Evolutionary conservation across 306 rosid species (phyloP).

Genomic region (Lablab purpureus): DNA sequence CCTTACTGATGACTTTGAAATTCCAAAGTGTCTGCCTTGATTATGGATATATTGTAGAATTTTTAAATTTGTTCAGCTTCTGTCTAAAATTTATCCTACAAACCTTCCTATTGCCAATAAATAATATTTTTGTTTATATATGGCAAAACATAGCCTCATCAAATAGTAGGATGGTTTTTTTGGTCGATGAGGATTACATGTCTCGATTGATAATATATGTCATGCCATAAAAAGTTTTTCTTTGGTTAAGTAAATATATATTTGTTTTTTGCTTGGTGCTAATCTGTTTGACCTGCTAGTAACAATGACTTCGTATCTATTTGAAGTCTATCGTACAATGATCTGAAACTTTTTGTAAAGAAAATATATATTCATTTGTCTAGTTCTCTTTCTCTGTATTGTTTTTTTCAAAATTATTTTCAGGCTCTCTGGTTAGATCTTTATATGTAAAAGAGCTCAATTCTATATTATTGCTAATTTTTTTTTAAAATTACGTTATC

Average conservation of each 20-base stretch:
- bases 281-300: conserved; percentile 30
- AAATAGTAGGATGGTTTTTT: conserved; percentile 1
- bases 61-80: conserved; percentile 25
- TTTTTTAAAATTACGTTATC: neutral
- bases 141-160: neutral
- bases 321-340: neutral
- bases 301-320: conserved; percentile 4
- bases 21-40: conserved; percentile 1
- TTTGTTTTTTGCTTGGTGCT: conserved; percentile 21
- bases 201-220: conserved; percentile 7
- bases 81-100: conserved; percentile 10
- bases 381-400: neutral
- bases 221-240: conserved; percentile 4
- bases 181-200: neutral
- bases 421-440: neutral
- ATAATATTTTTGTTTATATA: conserved; percentile 11
- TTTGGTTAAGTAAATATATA: neutral
- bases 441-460: neutral
- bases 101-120: conserved; percentile 6
- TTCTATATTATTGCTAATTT: neutral
- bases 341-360: conserved; percentile 31
- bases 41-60: conserved; percentile 37
- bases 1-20: conserved; percentile 4
- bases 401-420: neutral
- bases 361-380: neutral